phyloP scores from a whole-genome alignment of 176 grass and related monocot species.

The maize (Zea mays) region Zm-B73-REFERENCE-NAM-5.0 NC_050104.1:136962001-136962500 shows the following conservation, averaged over 20 bases:
- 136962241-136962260: constrained; percentile 83
- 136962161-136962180: background rate
- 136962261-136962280: background rate
- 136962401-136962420: constrained; percentile 89
- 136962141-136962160: background rate
- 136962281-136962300: background rate
- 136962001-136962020: constrained; percentile 93
- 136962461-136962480: constrained; percentile 55
- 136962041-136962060: constrained; percentile 84
- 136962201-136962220: constrained; percentile 79
- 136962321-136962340: constrained; percentile 23
- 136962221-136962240: constrained; percentile 90
- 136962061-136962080: constrained; percentile 94
- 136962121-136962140: background rate
- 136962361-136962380: constrained; percentile 56
- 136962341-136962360: constrained; percentile 54
- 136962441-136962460: background rate
- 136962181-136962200: background rate
- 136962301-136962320: constrained; percentile 1
- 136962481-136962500: too few relatives aligned
- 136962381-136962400: constrained; percentile 91
- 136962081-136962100: constrained; percentile 68
- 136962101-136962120: background rate
- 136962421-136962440: background rate
- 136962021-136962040: constrained; percentile 76